These are phyloP conservation scores for Saturnispora silvae DNA, from an alignment of 805 yeast genomes.

Conservation along the genomic window DNA sequence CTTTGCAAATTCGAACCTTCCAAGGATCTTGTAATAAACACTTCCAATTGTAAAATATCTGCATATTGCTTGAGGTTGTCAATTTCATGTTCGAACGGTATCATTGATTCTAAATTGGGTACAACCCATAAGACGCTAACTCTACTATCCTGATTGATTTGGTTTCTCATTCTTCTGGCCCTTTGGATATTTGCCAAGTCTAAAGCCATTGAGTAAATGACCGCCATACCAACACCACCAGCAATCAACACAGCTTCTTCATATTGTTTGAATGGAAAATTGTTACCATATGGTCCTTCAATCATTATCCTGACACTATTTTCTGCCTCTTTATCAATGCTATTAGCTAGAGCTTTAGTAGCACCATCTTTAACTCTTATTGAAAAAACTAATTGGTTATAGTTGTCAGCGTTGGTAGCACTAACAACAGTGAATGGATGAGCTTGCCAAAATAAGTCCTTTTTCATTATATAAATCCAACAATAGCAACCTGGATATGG, in stretches of 20 bases:
- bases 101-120: conserved; percentile 24
- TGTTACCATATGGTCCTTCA: conserved; percentile 54
- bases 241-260: conserved; percentile 41
- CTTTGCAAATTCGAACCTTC: conserved; percentile 14
- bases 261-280: conserved; percentile 37
- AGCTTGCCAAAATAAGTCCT: conserved; percentile 47
- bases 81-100: conserved; percentile 22
- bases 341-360: conserved; percentile 31
- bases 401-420: conserved; percentile 30
- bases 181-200: conserved; percentile 27
- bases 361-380: conserved; percentile 45
- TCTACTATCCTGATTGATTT: conserved; percentile 9
- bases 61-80: conserved; percentile 17
- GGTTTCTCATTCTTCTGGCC: conserved; percentile 21
- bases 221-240: conserved; percentile 61
- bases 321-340: conserved; percentile 20
- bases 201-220: conserved; percentile 37
- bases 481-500: conserved; percentile 54
- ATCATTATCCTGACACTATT: conserved; percentile 37
- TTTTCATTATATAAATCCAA: conserved; percentile 39
- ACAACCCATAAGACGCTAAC: conserved; percentile 24
- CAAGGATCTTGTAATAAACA: conserved; percentile 22
- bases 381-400: conserved; percentile 32
- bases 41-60: conserved; percentile 20
- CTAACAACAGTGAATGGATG: conserved; percentile 56